phyloP scores from a whole-genome alignment of 495 filamentous ascomycete species.

The Xylaria curta region DNA sequence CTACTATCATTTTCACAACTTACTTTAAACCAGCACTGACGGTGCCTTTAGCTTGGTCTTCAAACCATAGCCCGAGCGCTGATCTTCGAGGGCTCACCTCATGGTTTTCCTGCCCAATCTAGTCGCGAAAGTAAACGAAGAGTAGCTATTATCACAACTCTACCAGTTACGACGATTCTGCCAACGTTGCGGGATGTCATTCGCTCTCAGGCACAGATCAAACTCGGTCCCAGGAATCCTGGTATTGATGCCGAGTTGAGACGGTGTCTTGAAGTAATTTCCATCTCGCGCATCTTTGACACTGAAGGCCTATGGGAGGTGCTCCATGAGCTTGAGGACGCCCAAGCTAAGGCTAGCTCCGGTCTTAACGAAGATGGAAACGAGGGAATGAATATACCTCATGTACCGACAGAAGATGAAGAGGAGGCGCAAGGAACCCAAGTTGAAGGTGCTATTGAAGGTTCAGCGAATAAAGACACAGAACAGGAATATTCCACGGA shows the following conservation, averaged over 20 bases:
- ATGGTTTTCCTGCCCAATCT: not conserved
- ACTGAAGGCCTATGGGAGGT: conserved; percentile 64
- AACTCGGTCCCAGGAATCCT: conserved; percentile 27
- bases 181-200: conserved; percentile 44
- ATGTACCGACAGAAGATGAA: not conserved
- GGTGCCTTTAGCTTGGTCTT: conserved; percentile 40
- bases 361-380: not conserved
- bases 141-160: conserved; percentile 47
- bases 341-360: not conserved
- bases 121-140: conserved; percentile 14
- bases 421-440: not conserved
- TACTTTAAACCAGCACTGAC: not conserved
- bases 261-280: conserved; percentile 55
- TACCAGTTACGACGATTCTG: conserved; percentile 40
- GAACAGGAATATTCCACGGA: not conserved
- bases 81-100: conserved; percentile 18
- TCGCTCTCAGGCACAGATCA: conserved; percentile 32
- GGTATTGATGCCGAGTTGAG: conserved; percentile 30
- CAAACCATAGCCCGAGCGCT: conserved; percentile 44
- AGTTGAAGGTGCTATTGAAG: not conserved
- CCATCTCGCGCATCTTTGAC: conserved; percentile 66
- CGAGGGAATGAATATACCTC: not conserved
- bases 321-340: conserved; percentile 50
- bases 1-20: not conserved
- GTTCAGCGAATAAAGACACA: not conserved